Evolutionary conservation across 2,329 filamentous ascomycete species (phyloP), one percentile per base, ranked within the genome.

Genomic region (Colletotrichum orbiculare): DNA sequence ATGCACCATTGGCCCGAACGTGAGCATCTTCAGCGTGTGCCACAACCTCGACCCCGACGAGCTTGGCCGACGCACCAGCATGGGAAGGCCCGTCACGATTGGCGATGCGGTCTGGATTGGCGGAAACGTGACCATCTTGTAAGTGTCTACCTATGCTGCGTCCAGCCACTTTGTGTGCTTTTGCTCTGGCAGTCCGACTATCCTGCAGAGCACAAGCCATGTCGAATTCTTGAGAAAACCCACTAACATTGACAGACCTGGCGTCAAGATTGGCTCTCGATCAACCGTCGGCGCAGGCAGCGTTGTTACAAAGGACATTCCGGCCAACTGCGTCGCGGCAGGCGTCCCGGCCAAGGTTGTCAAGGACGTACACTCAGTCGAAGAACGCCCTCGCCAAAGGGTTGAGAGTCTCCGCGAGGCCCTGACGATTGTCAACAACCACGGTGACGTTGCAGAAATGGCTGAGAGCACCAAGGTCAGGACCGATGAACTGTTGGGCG

Each of bases 31-130:
- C 55, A 62, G 69, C 55, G 74, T 75, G 15, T 69, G 71, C 10
- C 74, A 76, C 56, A 70, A 72, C 6, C 49, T 71, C 13, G 63
- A 60, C 10, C 68, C 72, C 61, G 73, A 74, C 55, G 47, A 35
- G 15, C 38, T 13, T 0, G 60, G 67, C 6, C 68, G 68, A 59
- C 66, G 69, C 35, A 61, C 60, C 35, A 75, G 73, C 60, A 71
- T 71, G 37, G 74, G 74, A 11, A 70, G 71, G 15, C 70, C 67
- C 5, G 74, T 81, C 38, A 71, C 66, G 2, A 77, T 81, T 52
- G 77, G 74, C 1, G 70, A 79, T 43, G 72, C 77, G 42, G 78
- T 78, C 37, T 81, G 78, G 77, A 76, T 81, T 47, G 78, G 79
- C 2, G 75, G 73, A 11, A 72, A 74, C 71, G 8, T 15, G 0